Evolutionary conservation across 495 filamentous ascomycete genomes (phyloP), one percentile per base, ranked within the genome.

Genomic region (Hyaloscypha finlandica): DNA sequence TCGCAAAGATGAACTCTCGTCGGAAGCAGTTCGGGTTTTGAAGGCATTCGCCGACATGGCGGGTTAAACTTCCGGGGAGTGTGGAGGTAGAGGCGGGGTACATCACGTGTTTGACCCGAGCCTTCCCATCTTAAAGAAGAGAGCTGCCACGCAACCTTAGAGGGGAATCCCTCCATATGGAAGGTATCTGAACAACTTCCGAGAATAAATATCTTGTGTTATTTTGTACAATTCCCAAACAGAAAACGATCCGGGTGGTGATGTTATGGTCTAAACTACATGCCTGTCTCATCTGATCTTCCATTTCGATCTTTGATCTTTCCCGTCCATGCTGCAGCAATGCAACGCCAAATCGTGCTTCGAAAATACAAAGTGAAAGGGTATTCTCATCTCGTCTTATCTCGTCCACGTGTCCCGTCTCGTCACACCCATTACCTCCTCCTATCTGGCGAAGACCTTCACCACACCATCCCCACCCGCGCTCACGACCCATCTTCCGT

Each of bases 391-490:
- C 64, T 66, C 56, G 53, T 66, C 64, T 59, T 25, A 59, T 66
- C 39, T 56, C 22, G 20, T 55, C 39, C 53, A 39, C 33, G 48
- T 53, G 52, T 53, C 25, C 53, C 20, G 4, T 61, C 35, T 6
- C 54, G 3, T 42, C 14, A 42, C 8, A 8, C 59, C 33, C 20
- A 33, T 20, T 45, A 22, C n/a, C 8, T 37, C 25, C 19, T 4
- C 32, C 32, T 35, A 59, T 48, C 71, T 59, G 32, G 90, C 89
- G 83, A 97, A 97, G 63, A 98, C 95, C 81, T 97, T 99, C 54
- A 96, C 95, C 22, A 96, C 88, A 3, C 95, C 96, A 75, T 99
- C 95, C n/a, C 95, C 95, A 22, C 95, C 95, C 11, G 88, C 96
- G 68, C 91, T 92, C 65, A 99, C 92, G 45, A 98, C 94, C 90